Evolutionary conservation across 2,329 filamentous ascomycete species (phyloP).

Genomic region (Pseudocercospora cruenta): DNA sequence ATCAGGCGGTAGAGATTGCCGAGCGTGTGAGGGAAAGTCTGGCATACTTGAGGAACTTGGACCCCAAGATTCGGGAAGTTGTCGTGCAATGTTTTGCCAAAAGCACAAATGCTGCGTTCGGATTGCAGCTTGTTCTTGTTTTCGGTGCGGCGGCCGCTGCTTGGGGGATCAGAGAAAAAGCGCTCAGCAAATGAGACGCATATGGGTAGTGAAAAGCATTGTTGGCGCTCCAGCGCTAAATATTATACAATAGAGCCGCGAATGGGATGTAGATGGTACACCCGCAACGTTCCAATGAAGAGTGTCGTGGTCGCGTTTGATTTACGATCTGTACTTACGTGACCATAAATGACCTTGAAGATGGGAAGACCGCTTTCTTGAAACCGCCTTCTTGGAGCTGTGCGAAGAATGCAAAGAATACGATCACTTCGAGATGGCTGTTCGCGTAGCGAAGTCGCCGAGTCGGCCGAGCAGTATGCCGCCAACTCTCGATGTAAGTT

Average conservation of each 20-base stretch:
- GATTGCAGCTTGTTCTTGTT: constrained; percentile 55
- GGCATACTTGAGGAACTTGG: constrained; percentile 67
- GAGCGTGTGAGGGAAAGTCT: constrained; percentile 70
- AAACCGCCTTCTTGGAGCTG: too few species aligned
- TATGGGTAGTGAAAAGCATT: neutral
- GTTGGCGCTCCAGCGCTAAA: neutral
- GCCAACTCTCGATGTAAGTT: neutral
- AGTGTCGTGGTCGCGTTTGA: neutral
- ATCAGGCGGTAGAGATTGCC: constrained; percentile 67
- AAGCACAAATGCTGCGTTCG: constrained; percentile 57
- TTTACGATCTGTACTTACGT: too few species aligned
- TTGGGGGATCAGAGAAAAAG: constrained; percentile 52
- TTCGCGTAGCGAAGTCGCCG: neutral
- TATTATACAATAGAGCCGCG: neutral
- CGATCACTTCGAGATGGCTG: too few species aligned
- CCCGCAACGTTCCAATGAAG: neutral
- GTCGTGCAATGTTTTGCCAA: constrained; percentile 70
- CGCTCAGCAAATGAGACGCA: constrained; percentile 27
- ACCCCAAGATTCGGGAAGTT: constrained; percentile 60
- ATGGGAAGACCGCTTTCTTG: too few species aligned
- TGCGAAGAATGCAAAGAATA: too few species aligned
- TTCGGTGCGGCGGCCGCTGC: constrained; percentile 51
- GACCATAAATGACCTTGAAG: too few species aligned
- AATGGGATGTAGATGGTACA: neutral
- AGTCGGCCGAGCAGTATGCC: neutral